Conservation (phyloP, 331 rosid species). For the Quercus tomentella region DNA sequence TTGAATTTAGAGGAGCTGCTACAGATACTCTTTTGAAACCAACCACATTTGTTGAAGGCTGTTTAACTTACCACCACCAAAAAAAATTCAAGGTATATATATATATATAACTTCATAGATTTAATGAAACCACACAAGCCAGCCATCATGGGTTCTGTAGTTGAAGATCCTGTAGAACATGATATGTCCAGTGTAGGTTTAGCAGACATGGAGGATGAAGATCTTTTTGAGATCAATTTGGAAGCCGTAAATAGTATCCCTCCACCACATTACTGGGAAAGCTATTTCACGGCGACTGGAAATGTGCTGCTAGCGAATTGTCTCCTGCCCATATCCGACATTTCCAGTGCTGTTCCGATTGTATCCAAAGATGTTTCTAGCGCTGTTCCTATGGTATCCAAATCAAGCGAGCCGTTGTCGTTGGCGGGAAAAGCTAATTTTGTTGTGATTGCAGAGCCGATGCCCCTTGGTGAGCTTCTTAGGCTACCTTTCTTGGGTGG, state of each 20-base stretch:
- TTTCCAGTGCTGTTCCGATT: conserved; percentile 61
- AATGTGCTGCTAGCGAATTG: conserved; percentile 80
- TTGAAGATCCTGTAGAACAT: conserved; percentile 12
- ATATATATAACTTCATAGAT: neutral
- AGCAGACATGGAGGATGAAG: conserved; percentile 53
- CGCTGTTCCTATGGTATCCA: conserved; percentile 44
- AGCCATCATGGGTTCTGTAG: conserved; percentile 38
- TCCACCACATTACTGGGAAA: conserved; percentile 33
- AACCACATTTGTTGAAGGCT: conserved; percentile 56
- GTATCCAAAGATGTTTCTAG: conserved; percentile 34
- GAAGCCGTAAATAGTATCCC: conserved; percentile 42
- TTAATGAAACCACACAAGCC: neutral
- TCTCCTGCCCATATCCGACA: conserved; percentile 58
- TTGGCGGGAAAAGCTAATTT: conserved; percentile 9
- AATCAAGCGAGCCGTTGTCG: neutral
- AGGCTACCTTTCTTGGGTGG: conserved; percentile 34
- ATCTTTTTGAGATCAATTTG: conserved; percentile 75
- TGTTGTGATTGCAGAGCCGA: conserved; percentile 22
- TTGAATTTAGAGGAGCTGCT: conserved; percentile 42
- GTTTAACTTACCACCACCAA: conserved; percentile 72
- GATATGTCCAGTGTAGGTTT: neutral
- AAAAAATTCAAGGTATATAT: neutral
- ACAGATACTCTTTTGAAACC: conserved; percentile 20
- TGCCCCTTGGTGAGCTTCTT: conserved; percentile 42
- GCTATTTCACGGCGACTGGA: conserved; percentile 29